These are phyloP conservation scores for Allomyces arbusculus DNA, from an alignment of 192 early-diverging fungal species.

Conservation along the genomic window DNA sequence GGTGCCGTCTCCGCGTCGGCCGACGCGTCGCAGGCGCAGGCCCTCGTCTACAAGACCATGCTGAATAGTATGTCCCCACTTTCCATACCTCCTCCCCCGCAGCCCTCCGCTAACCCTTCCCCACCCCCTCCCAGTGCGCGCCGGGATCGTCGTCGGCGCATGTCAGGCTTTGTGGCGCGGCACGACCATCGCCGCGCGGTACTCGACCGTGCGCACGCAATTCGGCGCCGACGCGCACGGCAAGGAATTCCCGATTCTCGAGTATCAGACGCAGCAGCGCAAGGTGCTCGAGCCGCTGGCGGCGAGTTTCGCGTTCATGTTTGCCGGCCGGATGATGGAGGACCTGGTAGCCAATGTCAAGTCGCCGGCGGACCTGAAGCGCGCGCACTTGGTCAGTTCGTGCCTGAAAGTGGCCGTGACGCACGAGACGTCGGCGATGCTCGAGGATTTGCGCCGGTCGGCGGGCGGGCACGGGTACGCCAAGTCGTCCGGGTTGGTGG, in stretches of 20 bases:
- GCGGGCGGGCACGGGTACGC: conserved; percentile 67
- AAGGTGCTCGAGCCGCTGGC: conserved; percentile 48
- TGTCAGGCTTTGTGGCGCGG: conserved; percentile 38
- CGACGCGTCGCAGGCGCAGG: conserved; percentile 19
- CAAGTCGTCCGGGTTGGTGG: conserved; percentile 44
- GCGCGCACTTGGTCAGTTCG: conserved; percentile 24
- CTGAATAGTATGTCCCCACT: conserved; percentile 17
- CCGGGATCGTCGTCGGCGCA: conserved; percentile 44
- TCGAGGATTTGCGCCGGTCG: conserved; percentile 53
- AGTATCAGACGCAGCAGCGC: conserved; percentile 63
- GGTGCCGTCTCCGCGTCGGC: conserved; percentile 52
- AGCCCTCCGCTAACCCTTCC: no score
- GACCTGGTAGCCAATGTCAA: conserved; percentile 35
- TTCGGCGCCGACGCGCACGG: conserved; percentile 18
- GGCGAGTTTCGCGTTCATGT: conserved; percentile 50
- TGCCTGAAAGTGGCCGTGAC: conserved; percentile 54
- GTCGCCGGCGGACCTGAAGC: conserved; percentile 49
- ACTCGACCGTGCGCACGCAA: conserved; percentile 50
- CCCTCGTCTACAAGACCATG: conserved; percentile 74
- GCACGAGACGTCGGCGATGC: conserved; percentile 35
- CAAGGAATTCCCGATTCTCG: conserved; percentile 44
- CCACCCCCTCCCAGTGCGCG: conserved; percentile 21
- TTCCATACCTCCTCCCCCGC: no score
- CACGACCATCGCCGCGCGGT: conserved; percentile 48
- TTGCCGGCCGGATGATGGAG: conserved; percentile 41